Evolutionary conservation across 305 asterid species (phyloP), one percentile per base, ranked within the genome.

Genomic region (Solanum hybrid): DNA sequence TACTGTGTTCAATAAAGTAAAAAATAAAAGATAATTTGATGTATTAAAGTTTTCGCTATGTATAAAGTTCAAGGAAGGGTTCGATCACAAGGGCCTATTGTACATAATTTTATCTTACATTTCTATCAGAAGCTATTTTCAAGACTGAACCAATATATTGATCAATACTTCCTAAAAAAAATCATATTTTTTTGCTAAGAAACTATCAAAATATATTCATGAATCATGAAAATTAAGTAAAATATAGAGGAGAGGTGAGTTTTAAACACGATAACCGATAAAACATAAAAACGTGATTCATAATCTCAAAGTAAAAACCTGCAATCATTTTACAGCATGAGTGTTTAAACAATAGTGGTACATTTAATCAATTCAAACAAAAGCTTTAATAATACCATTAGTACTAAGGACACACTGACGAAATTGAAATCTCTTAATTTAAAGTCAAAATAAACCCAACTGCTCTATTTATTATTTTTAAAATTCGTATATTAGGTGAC

Each of bases 1-100:
- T 15, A 73, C 0, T 4, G 11, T 64, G 22, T 14, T 45, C 4
- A 3, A 27, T 51, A 51, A 51, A 51, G 8, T 14, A 51, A 51
- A 40, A 5, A 51, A 0, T 51, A 51, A 51, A 51, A 51, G 64
- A 51, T 0, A 51, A 15, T 51, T 0, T 15, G 4, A 51, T 15
- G 7, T 0, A 15, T 17, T 15, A 51, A 51, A 15, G 1, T 0
- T 15, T 51, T 51, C 0, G 1, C n/a, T 2, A 5, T 5, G 3
- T 0, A 14, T 0, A 51, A 15, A 51, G 7, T 15, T 5, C 22
- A 5, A 6, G 9, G 0, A 5, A 51, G 1, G 0, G 0, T 5
- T 0, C 3, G 0, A 51, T 51, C n/a, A 15, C n/a, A 51, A 51
- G 1, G 8, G 7, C 1, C 0, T 15, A 5, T 5, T 14, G 0